Evolutionary conservation across 345 rosid species (phyloP).

Genomic region (Bretschneidera sinensis): DNA sequence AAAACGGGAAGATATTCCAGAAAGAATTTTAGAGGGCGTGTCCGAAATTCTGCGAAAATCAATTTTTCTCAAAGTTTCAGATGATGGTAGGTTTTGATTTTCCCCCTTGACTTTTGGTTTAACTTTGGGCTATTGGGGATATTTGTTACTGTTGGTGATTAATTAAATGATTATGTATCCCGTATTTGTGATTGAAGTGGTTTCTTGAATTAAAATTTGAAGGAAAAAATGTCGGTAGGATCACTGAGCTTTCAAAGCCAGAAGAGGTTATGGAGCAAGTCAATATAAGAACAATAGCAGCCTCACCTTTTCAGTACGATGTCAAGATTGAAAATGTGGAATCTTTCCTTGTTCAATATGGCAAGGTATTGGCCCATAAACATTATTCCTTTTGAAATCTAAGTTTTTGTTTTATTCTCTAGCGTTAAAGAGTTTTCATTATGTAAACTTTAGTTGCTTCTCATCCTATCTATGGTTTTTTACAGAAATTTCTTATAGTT

Average conservation of each 20-base stretch:
- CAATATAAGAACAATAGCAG: conserved; percentile 43
- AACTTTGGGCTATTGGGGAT: not conserved
- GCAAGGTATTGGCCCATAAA: conserved; percentile 30
- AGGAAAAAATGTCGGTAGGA: conserved; percentile 47
- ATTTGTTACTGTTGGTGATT: not conserved
- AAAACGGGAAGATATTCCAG: conserved; percentile 25
- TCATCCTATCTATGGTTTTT: no score
- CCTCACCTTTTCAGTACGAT: conserved; percentile 36
- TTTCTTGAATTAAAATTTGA: not conserved
- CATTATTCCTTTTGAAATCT: no score
- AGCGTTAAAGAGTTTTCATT: no score
- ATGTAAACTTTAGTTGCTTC: no score
- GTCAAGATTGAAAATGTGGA: conserved; percentile 35
- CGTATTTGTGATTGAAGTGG: not conserved
- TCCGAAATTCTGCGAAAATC: conserved; percentile 28
- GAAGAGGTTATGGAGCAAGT: conserved; percentile 40
- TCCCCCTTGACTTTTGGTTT: not conserved
- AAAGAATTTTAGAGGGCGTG: conserved; percentile 11
- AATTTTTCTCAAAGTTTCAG: conserved; percentile 31
- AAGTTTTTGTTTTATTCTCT: no score
- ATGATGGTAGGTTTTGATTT: conserved; percentile 22
- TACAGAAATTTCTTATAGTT: no score
- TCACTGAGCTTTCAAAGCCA: conserved; percentile 30
- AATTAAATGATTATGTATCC: not conserved
- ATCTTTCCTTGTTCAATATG: conserved; percentile 36